Evolutionary conservation across 1,139 yeast genomes (phyloP), one percentile per base, ranked within the genome.

Genomic region (Scheffersomyces insectosa): DNA sequence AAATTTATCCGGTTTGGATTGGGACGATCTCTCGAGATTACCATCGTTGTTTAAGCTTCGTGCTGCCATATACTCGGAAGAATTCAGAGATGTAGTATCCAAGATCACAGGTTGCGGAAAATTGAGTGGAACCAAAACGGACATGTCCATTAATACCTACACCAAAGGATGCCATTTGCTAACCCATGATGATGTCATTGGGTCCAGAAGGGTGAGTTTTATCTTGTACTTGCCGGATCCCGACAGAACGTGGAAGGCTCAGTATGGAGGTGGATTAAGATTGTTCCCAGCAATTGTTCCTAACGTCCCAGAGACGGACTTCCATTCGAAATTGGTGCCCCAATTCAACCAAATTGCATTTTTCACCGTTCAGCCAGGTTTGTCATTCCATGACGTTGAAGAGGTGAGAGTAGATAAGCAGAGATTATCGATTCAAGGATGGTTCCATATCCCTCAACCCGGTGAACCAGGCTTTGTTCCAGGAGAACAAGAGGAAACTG

Each of bases 131-230:
- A 59, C 76, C 29, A 89, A 89, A 62, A 91, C 95, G 31, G 99
- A 95, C 62, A 84, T 95, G 84, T 85, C 95, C 47, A 80, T 93
- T 55, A 93, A 93, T 60, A 84, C 95, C 2, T 95, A 95, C 66
- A 85, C 87, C 41, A 87, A 88, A 58, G 96, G 97, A 2, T 93
- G 98, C 59, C 99, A 95, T 66, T 70, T 95, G 50, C 72, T 95
- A 47, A 89, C 96, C 11, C 99, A 95, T 61, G 99, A 95, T 65
- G 99, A 95, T 65, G 99, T 95, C 28, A 93, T 95, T 63, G 99
- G 99, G 1, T 84, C 96, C 3, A 75, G 99, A 60, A 74, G 98
- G 49, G 93, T 95, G 33, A 88, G 97, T 54, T 95, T 90, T 58
- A 95, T 95, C 51, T 70, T 95, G 40, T 95, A 95, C 62, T 68